Conservation (phyloP, 495 filamentous ascomycete species). For the Aspergillus bridgeri region DNA sequence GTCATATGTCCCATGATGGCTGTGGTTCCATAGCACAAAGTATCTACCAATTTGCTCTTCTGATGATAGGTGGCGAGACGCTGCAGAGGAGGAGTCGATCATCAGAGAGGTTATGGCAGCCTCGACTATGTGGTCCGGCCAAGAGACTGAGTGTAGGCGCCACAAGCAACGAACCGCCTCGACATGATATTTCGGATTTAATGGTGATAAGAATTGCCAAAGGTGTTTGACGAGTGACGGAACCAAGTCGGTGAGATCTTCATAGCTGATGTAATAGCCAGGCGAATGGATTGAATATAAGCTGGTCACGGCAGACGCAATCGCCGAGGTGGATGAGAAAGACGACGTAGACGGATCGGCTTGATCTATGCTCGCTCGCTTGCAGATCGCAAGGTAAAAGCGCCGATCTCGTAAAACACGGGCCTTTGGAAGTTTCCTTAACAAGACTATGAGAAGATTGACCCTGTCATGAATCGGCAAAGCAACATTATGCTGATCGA, state of each 20-base stretch:
- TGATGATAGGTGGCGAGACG: conserved; percentile 28
- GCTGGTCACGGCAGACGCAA: conserved; percentile 58
- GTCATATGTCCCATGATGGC: conserved; percentile 58
- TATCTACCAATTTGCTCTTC: conserved; percentile 53
- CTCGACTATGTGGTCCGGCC: conserved; percentile 62
- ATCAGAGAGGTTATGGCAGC: conserved; percentile 75
- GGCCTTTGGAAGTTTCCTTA: conserved; percentile 55
- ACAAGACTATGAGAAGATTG: conserved; percentile 51
- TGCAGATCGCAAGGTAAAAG: conserved; percentile 55
- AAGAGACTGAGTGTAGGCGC: conserved; percentile 69
- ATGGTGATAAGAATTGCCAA: conserved; percentile 76
- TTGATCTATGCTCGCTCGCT: conserved; percentile 19
- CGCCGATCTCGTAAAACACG: conserved; percentile 49
- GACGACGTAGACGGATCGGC: conserved; percentile 29
- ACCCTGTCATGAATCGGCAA: conserved; percentile 38
- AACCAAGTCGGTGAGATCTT: conserved; percentile 62
- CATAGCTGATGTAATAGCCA: conserved; percentile 48
- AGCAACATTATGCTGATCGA: conserved; percentile 23
- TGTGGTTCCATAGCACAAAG: conserved; percentile 75
- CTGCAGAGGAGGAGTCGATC: conserved; percentile 40
- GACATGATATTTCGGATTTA: conserved; percentile 86
- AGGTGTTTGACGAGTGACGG: conserved; percentile 63
- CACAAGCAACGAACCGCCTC: conserved; percentile 85
- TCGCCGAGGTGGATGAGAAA: conserved; percentile 52
- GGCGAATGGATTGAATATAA: conserved; percentile 52